Base-by-base conservation (phyloP, 2,329 filamentous ascomycete genomes). In the Blumeria hordei region DNA sequence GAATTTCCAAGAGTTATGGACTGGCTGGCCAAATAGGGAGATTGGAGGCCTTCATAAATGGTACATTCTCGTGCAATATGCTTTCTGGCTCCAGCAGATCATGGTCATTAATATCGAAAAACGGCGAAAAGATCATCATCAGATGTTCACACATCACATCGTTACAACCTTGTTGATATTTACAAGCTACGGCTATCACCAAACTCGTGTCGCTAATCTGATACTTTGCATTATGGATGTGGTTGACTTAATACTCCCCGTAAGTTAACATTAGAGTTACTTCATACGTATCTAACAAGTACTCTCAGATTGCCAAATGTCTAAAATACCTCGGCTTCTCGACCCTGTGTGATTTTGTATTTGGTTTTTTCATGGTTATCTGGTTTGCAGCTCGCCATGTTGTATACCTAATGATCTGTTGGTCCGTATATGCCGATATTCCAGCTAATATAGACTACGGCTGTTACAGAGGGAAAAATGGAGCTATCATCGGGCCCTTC, bases 81-180 rank as follows among this genome's bases (percentile, higher is more conserved):
- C 83, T 28, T 96, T 95, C 68, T 95, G 87, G 83, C 69, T 95
- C 51, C 90, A 96, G 70, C 88, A 94, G 69, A 84, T 96, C 60
- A 72, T 95, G 35, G 86, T 95, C 56, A 86, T 96, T 66, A 83
- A 95, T 69, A 88, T 96, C 57, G 92, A 98, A 69, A 85, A 93
- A 69, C 80, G 84, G 60, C 78, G 92, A 64, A 96, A 96, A 70
- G 92, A 98, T 63, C 83, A 95, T 69, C 84, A 80, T 71, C 90
- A 96, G 69, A 96, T 96, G 92, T 80, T 96, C 61, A 82, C 80
- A 16, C 92, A 96, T 68, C 92, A 98, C 70, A 77, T 95, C 65
- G 80, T 96, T 66, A 98, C 92, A 18, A 85, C 81, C 63, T 72
- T 74, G 5, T 78, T 98, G 47, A 80, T 98, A 59, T 80, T 80